A percentile compares a stretch with the other conserved stretches of the same genome.
These are phyloP conservation scores for Limonium bicolor DNA, from an alignment of 148 eudicot genomes.

Conservation along the genomic window DNA sequence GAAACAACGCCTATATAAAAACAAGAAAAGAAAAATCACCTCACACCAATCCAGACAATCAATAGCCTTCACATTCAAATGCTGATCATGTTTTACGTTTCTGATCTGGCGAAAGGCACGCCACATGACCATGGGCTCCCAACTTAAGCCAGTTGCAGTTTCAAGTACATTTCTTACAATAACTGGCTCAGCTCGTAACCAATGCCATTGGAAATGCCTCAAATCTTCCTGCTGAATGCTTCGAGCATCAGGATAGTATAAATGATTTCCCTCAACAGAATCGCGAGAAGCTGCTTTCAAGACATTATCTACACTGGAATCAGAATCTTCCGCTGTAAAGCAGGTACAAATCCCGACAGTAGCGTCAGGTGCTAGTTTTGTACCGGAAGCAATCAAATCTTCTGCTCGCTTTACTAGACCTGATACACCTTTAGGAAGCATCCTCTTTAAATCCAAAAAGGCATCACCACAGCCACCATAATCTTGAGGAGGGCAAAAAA, in stretches of 20 bases:
- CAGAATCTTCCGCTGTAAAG: constrained; percentile 3
- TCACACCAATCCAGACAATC: constrained; percentile 50
- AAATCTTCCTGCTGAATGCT: constrained; percentile 18
- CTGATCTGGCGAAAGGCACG: constrained; percentile 40
- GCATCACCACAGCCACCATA: constrained; percentile 40
- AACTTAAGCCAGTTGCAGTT: constrained; percentile 37
- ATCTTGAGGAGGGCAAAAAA: constrained; percentile 42
- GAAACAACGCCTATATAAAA: no score
- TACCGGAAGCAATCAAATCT: constrained; percentile 6
- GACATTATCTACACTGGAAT: constrained; percentile 9
- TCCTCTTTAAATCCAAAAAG: constrained; percentile 19
- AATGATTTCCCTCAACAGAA: constrained; percentile 20
- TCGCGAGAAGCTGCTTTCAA: constrained; percentile 40
- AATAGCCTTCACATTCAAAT: constrained; percentile 25
- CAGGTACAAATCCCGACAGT: constrained; percentile 14
- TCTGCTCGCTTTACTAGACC: constrained; percentile 19
- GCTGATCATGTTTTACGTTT: constrained; percentile 15
- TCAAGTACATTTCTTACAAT: constrained; percentile 38
- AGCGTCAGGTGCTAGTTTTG: constrained; percentile 11
- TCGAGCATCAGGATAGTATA: constrained; percentile 27
- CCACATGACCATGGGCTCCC: constrained; percentile 71
- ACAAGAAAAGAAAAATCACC: no score
- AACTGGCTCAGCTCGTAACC: constrained; percentile 40
- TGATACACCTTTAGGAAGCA: constrained; percentile 20
- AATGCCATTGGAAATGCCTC: constrained; percentile 41